These are phyloP conservation scores for Arabidopsis arenosa DNA, from an alignment of 345 rosid species.

Conservation along the genomic window DNA sequence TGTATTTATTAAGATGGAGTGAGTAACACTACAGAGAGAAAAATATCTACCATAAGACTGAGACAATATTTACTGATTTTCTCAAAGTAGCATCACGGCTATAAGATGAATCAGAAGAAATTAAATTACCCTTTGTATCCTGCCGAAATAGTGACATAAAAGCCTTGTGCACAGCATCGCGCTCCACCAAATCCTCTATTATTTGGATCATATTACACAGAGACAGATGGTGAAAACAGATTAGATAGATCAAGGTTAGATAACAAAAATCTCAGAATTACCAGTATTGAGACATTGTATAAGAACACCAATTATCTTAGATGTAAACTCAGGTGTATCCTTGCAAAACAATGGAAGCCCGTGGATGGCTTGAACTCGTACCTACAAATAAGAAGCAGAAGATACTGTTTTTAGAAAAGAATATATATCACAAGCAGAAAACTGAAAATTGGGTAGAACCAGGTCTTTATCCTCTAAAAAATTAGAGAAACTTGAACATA, in stretches of 20 bases:
- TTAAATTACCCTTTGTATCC: conserved; percentile 78
- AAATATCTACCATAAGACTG: neutral
- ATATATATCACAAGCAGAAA: too few relatives aligned
- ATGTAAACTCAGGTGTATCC: conserved; percentile 72
- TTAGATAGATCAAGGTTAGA: neutral
- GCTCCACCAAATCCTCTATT: conserved; percentile 87
- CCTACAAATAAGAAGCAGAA: conserved; percentile 46
- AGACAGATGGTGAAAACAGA: conserved; percentile 4
- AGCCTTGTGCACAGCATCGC: conserved; percentile 94
- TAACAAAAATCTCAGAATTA: conserved; percentile 42
- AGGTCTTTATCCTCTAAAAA: too few relatives aligned
- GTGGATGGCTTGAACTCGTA: conserved; percentile 93
- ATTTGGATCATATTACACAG: conserved; percentile 12
- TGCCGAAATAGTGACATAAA: conserved; percentile 88
- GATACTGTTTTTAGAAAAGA: neutral
- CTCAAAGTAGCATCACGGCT: neutral
- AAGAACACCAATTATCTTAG: conserved; percentile 86
- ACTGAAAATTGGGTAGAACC: too few relatives aligned
- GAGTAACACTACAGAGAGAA: neutral
- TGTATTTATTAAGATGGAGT: conserved; percentile 6
- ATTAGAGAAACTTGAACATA: too few relatives aligned
- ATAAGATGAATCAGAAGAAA: conserved; percentile 6
- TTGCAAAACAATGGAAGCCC: conserved; percentile 96
- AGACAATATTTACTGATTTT: neutral
- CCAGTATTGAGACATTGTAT: conserved; percentile 81